A percentile compares a stretch with the other conserved stretches of the same genome.
Evolutionary conservation across 2,329 filamentous ascomycete genomes (phyloP).

Genomic region (Aureobasidium sp.): DNA sequence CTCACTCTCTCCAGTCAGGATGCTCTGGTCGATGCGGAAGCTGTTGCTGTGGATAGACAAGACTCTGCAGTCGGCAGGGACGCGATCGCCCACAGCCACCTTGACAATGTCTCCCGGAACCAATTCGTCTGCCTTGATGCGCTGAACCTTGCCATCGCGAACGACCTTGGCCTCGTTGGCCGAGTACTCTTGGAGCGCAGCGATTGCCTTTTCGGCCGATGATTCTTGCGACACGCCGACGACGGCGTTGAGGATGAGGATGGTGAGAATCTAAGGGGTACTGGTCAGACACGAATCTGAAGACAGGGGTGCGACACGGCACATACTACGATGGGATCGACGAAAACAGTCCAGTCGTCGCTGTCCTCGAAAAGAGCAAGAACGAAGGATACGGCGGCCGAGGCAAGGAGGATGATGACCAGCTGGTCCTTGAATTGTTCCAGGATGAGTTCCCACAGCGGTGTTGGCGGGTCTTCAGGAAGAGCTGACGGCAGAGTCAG

Average conservation of each 20-base stretch:
- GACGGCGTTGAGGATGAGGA: slow-evolving; percentile 90
- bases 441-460: slow-evolving; percentile 89
- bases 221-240: slow-evolving; percentile 98
- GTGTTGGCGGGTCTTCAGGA: slow-evolving; percentile 87
- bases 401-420: slow-evolving; percentile 87
- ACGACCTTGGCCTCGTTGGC: slow-evolving; percentile 95
- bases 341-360: slow-evolving; percentile 93
- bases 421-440: slow-evolving; percentile 99
- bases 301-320: neutral
- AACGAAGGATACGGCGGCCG: slow-evolving; percentile 86
- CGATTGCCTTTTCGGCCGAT: slow-evolving; percentile 96
- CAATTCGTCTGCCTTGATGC: slow-evolving; percentile 91
- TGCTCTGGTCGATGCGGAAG: slow-evolving; percentile 93
- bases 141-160: slow-evolving; percentile 69
- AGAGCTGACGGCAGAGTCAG: slow-evolving; percentile 42
- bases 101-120: slow-evolving; percentile 90
- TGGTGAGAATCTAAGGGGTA: slow-evolving; percentile 73
- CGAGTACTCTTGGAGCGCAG: slow-evolving; percentile 95
- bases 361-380: slow-evolving; percentile 88
- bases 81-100: slow-evolving; percentile 80
- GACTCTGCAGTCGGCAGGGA: slow-evolving; percentile 89
- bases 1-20: slow-evolving; percentile 94
- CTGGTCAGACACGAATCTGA: slow-evolving; percentile 13
- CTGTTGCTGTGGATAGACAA: slow-evolving; percentile 91
- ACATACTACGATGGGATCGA: slow-evolving; percentile 88